Evolutionary conservation across 208 protist genomes (phyloP).

Genomic region (Crithidia mellificae): DNA sequence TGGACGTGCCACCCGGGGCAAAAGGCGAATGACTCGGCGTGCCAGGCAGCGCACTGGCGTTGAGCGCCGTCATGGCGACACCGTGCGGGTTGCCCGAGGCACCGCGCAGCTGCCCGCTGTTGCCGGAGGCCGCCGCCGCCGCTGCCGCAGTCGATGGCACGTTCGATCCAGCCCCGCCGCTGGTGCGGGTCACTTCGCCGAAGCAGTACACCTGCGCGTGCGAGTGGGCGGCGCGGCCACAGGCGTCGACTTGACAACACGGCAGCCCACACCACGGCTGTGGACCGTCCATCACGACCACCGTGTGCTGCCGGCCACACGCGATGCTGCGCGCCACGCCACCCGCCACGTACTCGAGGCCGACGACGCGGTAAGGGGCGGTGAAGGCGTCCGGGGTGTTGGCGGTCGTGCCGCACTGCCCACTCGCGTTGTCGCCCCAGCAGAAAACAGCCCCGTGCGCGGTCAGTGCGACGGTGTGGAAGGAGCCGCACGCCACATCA

Average conservation of each 20-base stretch:
- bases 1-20: background rate
- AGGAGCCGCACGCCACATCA: slow-evolving; percentile 76
- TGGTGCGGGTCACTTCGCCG: slow-evolving; percentile 46
- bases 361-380: slow-evolving; percentile 69
- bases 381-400: slow-evolving; percentile 56
- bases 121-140: slow-evolving; percentile 1
- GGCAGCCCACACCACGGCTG: slow-evolving; percentile 59
- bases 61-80: slow-evolving; percentile 2
- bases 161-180: background rate
- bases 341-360: slow-evolving; percentile 78
- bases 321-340: slow-evolving; percentile 68
- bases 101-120: background rate
- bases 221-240: slow-evolving; percentile 27
- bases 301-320: slow-evolving; percentile 87
- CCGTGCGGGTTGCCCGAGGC: slow-evolving; percentile 5
- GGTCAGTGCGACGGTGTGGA: slow-evolving; percentile 79
- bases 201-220: slow-evolving; percentile 82
- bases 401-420: slow-evolving; percentile 73
- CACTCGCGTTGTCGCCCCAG: slow-evolving; percentile 79
- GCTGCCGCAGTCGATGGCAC: slow-evolving; percentile 2
- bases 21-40: slow-evolving; percentile 5
- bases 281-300: slow-evolving; percentile 81
- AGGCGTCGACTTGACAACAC: slow-evolving; percentile 60
- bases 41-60: slow-evolving; percentile 3
- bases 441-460: slow-evolving; percentile 53